A percentile compares a stretch with the other conserved stretches of the same genome.
phyloP scores from a whole-genome alignment of 176 grass and related monocot genomes.

The Metroxylon sagu region DNA sequence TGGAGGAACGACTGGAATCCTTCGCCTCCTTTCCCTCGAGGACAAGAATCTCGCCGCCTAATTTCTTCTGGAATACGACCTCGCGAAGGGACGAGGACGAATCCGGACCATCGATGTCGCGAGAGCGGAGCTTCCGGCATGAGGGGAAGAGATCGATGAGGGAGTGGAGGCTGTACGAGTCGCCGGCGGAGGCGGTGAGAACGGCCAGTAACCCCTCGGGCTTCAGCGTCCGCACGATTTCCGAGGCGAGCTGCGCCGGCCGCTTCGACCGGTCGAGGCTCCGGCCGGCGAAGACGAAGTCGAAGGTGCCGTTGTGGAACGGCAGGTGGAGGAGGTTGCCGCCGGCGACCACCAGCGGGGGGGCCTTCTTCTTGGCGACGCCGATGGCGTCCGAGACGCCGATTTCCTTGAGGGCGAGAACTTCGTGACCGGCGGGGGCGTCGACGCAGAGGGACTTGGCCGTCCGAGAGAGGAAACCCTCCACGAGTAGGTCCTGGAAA shows the following conservation, averaged over 20 bases:
- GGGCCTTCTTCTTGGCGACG: conserved; percentile 37
- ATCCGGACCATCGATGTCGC: conserved; percentile 24
- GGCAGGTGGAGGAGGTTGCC: conserved; percentile 19
- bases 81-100: conserved; percentile 23
- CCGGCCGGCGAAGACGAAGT: conserved; percentile 41
- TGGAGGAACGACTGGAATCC: conserved; percentile 12
- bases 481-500: conserved; percentile 29
- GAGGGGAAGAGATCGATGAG: conserved; percentile 38
- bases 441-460: conserved; percentile 43
- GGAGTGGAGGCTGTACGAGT: conserved; percentile 47
- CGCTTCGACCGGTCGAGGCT: conserved; percentile 34
- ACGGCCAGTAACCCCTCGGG: conserved; percentile 42
- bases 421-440: conserved; percentile 27
- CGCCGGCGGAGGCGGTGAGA: conserved; percentile 37
- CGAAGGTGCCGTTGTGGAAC: conserved; percentile 36
- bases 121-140: conserved; percentile 27
- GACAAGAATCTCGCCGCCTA: conserved; percentile 17
- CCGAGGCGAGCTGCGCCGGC: conserved; percentile 33
- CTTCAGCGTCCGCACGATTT: conserved; percentile 40
- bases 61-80: conserved; percentile 47
- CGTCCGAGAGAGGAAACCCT: conserved; percentile 36
- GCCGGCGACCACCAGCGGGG: conserved; percentile 38
- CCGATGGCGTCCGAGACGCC: conserved; percentile 43
- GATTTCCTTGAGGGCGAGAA: conserved; percentile 59
- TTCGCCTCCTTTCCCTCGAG: conserved; percentile 3